Percentiles rank a stretch among this genome's conserved stretches.
These are phyloP conservation scores for Calonectria ilicicola DNA, from an alignment of 2,329 filamentous ascomycete species.

Conservation along the genomic window DNA sequence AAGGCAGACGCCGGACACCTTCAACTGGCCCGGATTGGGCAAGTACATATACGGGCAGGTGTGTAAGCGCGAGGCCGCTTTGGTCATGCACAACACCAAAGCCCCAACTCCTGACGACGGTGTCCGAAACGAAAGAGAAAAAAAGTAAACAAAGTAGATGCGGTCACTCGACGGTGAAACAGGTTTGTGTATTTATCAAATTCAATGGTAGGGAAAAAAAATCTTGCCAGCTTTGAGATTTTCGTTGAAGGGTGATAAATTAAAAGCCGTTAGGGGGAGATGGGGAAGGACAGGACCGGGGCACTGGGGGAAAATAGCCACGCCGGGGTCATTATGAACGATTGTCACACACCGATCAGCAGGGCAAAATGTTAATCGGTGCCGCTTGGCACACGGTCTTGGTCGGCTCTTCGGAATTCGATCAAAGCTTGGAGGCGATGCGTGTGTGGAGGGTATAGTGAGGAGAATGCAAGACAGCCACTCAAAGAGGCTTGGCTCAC, in stretches of 20 bases:
- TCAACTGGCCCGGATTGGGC: slow-evolving; percentile 37
- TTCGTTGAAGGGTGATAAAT: slow-evolving; percentile 28
- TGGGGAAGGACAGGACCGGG: slow-evolving; percentile 23
- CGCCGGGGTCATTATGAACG: slow-evolving; percentile 34
- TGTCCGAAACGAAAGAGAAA: neutral
- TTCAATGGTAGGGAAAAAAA: neutral
- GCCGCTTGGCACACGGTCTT: slow-evolving; percentile 36
- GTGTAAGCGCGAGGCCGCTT: slow-evolving; percentile 43
- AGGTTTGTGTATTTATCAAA: neutral
- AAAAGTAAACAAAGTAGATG: slow-evolving; percentile 8
- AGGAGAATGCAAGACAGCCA: slow-evolving; percentile 18
- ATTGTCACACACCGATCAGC: slow-evolving; percentile 36
- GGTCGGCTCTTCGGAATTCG: slow-evolving; percentile 40
- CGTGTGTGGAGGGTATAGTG: slow-evolving; percentile 9
- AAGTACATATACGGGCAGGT: slow-evolving; percentile 32
- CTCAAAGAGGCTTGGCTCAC: slow-evolving; percentile 24
- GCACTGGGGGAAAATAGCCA: slow-evolving; percentile 19
- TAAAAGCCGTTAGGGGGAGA: slow-evolving; percentile 32
- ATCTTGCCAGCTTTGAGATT: neutral
- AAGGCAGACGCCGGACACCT: slow-evolving; percentile 25
- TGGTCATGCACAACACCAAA: slow-evolving; percentile 30
- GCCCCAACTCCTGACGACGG: slow-evolving; percentile 32
- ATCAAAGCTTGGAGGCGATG: slow-evolving; percentile 20
- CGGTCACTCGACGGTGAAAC: slow-evolving; percentile 18
- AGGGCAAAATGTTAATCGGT: slow-evolving; percentile 20